Base-by-base conservation (phyloP, 129 eudicot species). In the Artemisia annua region DNA sequence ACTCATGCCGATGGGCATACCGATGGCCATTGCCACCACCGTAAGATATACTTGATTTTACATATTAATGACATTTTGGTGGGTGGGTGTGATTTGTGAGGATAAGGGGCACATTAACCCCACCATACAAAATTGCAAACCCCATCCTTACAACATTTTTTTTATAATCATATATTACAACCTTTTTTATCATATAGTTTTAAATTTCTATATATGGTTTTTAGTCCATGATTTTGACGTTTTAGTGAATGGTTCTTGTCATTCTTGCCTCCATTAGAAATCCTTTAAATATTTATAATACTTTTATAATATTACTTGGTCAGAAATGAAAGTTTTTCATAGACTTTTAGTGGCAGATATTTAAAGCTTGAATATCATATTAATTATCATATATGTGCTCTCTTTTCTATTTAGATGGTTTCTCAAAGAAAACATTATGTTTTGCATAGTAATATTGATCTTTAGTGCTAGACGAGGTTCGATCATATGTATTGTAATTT, bases 71-170 rank as follows among this genome's bases (percentile, higher is more conserved):
- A 28, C 46, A 56, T 19, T 16, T 56, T 6, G 65, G 28, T 71
- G 76, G 59, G 58, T 59, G 63, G 63, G 46, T 53, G 58, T 72
- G 30, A 72, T 60, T 46, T 72, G 76, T 59, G 76, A 60, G 69
- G 68, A 72, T 72, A 60, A 59, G 49, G 67, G 48, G 48, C 76
- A 46, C 49, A 59, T 59, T 72, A 72, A 72, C 76, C 69, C 76
- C 56, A 72, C 76, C 76, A 71, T 58, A 17, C 66, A 28, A n/a
- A 71, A n/a, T n/a, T n/a, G n/a, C n/a, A n/a, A n/a, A n/a, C 57
- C 57, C 39, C 75, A 70, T 70, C 66, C 24, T 17, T 20, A 20
- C 1, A 20, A 20, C 22, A 20, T n/a, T n/a, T n/a, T n/a, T n/a
- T n/a, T n/a, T n/a, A n/a, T n/a, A n/a, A n/a, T n/a, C n/a, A n/a